Evolutionary conservation across 1,284 basidiomycete genomes (phyloP), one percentile per base, ranked within the genome.

Genomic region (Melampsora medusae): DNA sequence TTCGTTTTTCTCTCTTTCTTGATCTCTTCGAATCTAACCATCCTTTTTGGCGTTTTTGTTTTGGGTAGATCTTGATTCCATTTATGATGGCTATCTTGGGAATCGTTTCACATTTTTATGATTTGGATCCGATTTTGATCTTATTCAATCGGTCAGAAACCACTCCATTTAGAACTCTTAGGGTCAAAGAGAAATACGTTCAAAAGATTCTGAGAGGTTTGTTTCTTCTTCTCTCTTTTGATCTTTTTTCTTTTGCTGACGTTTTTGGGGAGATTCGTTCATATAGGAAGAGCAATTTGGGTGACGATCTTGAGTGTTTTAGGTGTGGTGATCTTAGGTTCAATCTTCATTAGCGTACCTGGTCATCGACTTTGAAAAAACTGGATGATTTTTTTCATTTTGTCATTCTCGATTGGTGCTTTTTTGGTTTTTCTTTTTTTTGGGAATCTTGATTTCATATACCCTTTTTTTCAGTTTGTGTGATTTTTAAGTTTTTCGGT

Each of bases 21-120:
- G 10, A 4, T 50, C 42, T 31, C 46, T 60, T 59, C 25, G 33
- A 38, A 12, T 35, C 9, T 35, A 35, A 35, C 16, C 50, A 14
- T 53, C 50, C 16, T 70, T 74, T 56, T 46, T 79, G 33, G 33
- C 6, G 42, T 38, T 74, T 28, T 19, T 71, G 17, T 60, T 78
- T 50, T 56, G 14, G 2, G 6, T 81, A 95, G 93, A 88, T 96
- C 79, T 95, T 98, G 84, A 87, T 99, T 46, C 96, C 96, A 0
- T 98, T 97, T 83, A 86, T 90, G n/a, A 84, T 98, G 79, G 92
- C 95, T 68, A 86, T 92, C 80, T 89, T 96, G 79, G 90, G 92
- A 84, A 88, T 99, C 78, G 87, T 97, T 76, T 92, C 93, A 28
- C 92, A 97, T 81, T 92, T 95, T 84, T 99, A 99, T 84, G 93